Conservation (phyloP, 2,329 filamentous ascomycete species). For the Colletotrichum cereale region DNA sequence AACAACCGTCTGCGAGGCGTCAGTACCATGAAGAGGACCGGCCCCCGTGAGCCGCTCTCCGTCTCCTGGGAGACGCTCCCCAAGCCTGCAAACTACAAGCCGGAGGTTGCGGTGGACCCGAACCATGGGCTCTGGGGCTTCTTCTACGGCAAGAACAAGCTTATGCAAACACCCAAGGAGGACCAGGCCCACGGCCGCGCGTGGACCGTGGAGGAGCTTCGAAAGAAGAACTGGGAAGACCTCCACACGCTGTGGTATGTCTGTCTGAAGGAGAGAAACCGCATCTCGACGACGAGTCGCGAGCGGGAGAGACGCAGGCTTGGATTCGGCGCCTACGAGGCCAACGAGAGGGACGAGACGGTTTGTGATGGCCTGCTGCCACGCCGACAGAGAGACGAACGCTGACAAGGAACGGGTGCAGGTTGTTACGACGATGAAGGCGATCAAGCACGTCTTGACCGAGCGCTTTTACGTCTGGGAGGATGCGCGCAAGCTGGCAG, state of each 20-base stretch:
- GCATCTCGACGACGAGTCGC: slow-evolving; percentile 80
- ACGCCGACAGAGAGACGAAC: not conserved
- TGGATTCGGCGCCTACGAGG: slow-evolving; percentile 80
- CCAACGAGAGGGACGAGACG: slow-evolving; percentile 70
- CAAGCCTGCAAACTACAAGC: slow-evolving; percentile 74
- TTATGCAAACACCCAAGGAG: slow-evolving; percentile 79
- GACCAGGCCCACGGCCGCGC: slow-evolving; percentile 79
- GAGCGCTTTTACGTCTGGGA: slow-evolving; percentile 92
- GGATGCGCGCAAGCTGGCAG: slow-evolving; percentile 76
- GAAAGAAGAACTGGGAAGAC: slow-evolving; percentile 93
- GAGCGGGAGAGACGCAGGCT: slow-evolving; percentile 77
- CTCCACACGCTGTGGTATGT: slow-evolving; percentile 95
- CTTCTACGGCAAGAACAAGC: slow-evolving; percentile 78
- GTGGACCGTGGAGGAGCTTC: slow-evolving; percentile 88
- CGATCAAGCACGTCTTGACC: slow-evolving; percentile 86
- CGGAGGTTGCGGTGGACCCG: slow-evolving; percentile 70
- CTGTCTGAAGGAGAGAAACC: slow-evolving; percentile 91
- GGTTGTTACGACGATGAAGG: slow-evolving; percentile 82
- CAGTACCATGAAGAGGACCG: slow-evolving; percentile 83
- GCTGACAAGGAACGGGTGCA: slow-evolving; percentile 52
- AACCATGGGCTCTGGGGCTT: slow-evolving; percentile 94
- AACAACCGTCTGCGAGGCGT: slow-evolving; percentile 85
- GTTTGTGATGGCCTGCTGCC: slow-evolving; percentile 63
- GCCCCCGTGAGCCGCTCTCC: slow-evolving; percentile 79
- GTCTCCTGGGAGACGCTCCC: slow-evolving; percentile 81